phyloP scores from a whole-genome alignment of 1,139 yeast genomes.

The Hyphopichia wangnamkhiaoensis region DNA sequence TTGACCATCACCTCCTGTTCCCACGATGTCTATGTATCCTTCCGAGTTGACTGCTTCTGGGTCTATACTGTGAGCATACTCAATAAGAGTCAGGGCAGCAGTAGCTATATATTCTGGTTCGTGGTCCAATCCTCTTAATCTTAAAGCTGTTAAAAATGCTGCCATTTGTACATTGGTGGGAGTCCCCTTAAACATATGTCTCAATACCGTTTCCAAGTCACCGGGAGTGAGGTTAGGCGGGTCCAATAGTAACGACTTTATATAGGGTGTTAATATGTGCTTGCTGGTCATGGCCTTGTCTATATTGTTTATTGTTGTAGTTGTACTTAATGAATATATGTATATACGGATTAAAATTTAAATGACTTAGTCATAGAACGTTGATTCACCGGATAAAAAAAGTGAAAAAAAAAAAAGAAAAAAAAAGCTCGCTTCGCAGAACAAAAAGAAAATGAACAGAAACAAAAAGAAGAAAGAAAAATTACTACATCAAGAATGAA shows the following conservation, averaged over 20 bases:
- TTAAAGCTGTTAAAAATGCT: constrained; percentile 74
- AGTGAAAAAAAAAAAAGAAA: too few species aligned
- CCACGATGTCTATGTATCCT: constrained; percentile 86
- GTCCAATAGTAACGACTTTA: constrained; percentile 57
- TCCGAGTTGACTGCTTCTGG: constrained; percentile 40
- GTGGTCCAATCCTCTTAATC: constrained; percentile 78
- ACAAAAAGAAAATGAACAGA: too few species aligned
- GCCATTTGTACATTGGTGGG: constrained; percentile 74
- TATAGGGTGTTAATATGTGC: constrained; percentile 57
- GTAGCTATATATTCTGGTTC: constrained; percentile 79
- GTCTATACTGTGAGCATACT: constrained; percentile 57
- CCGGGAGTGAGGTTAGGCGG: constrained; percentile 62
- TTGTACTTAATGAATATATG: too few species aligned
- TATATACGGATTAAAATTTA: too few species aligned
- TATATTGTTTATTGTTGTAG: too few species aligned
- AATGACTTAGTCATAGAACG: too few species aligned
- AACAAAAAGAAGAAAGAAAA: too few species aligned
- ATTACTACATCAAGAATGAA: too few species aligned
- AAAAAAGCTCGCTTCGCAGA: too few species aligned
- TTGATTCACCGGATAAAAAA: too few species aligned
- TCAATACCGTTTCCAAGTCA: constrained; percentile 63
- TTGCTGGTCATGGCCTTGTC: constrained; percentile 12
- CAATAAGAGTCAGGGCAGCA: constrained; percentile 72
- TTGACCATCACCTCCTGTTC: constrained; percentile 98
- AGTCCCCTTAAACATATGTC: constrained; percentile 56